phyloP scores from a whole-genome alignment of 257 asterid genomes.

The Coffea eugenioides region DNA sequence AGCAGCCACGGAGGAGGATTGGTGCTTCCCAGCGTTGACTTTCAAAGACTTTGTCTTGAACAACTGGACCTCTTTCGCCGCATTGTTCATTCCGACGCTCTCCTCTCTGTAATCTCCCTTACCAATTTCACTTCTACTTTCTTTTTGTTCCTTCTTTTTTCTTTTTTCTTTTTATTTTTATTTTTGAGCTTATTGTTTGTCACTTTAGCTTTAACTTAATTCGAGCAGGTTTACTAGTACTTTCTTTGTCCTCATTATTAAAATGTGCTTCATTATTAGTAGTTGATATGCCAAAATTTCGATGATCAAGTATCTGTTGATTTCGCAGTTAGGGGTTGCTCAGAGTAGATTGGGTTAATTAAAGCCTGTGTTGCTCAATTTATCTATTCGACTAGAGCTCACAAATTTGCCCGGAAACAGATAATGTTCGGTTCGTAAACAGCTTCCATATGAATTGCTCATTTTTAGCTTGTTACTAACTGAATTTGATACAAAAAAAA shows the following conservation, averaged over 20 bases:
- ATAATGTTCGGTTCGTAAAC: no score
- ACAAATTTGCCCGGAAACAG: no score
- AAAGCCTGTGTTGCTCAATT: neutral
- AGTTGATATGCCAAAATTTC: no score
- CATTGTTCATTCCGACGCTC: constrained; percentile 63
- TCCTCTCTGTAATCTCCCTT: constrained; percentile 58
- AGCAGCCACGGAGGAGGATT: constrained; percentile 39
- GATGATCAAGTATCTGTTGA: neutral
- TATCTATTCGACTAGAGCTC: no score
- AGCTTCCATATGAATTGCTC: no score
- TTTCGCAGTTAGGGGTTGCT: neutral
- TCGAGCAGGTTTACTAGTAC: no score
- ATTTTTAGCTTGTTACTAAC: neutral
- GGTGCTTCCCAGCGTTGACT: constrained; percentile 86
- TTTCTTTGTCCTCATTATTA: no score
- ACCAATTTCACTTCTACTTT: neutral
- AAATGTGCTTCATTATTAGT: neutral
- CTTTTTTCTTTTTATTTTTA: neutral
- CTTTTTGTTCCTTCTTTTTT: neutral
- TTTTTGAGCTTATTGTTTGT: no score
- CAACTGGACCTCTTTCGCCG: constrained; percentile 89
- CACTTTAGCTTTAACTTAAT: no score
- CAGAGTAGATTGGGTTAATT: neutral
- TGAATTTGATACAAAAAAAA: neutral
- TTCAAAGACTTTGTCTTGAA: constrained; percentile 76